Conservation (phyloP, 129 eudicot genomes). For the Pseudognaphalium luteoalbum region DNA sequence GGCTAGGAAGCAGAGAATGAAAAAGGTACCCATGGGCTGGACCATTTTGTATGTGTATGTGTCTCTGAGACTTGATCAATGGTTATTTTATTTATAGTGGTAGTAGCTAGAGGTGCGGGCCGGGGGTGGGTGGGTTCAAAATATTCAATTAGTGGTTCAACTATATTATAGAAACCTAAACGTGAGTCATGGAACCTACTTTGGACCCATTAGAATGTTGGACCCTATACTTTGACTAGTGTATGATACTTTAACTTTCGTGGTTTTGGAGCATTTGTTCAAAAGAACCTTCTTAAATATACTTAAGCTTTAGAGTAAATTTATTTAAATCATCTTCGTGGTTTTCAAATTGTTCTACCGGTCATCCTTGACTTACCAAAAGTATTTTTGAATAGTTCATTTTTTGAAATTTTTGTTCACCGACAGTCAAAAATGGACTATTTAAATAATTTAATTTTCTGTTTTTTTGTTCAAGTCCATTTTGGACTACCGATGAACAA, state of each 20-base stretch:
- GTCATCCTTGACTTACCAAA: no score
- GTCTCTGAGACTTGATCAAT: not conserved
- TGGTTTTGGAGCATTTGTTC: no score
- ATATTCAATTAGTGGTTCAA: constrained; percentile 32
- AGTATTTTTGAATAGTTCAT: no score
- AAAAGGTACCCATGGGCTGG: not conserved
- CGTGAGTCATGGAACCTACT: constrained; percentile 5
- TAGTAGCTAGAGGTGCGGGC: not conserved
- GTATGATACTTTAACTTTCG: not conserved
- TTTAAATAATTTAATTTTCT: no score
- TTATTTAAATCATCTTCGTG: no score
- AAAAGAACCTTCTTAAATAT: no score
- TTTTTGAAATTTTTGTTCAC: no score
- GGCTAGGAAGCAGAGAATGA: constrained; percentile 28
- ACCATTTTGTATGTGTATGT: constrained; percentile 27
- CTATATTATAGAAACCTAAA: constrained; percentile 12
- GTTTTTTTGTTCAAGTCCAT: no score
- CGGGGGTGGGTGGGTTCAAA: constrained; percentile 19
- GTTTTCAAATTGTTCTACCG: no score
- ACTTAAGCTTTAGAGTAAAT: no score
- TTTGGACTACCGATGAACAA: no score
- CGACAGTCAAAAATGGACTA: no score
- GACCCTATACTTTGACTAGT: constrained; percentile 3
- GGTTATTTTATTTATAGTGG: constrained; percentile 23
- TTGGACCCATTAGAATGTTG: constrained; percentile 15